These are phyloP conservation scores for Ophiocordyceps polyrhachis-furcata DNA, from an alignment of 2,329 filamentous ascomycete species.

Conservation along the genomic window DNA sequence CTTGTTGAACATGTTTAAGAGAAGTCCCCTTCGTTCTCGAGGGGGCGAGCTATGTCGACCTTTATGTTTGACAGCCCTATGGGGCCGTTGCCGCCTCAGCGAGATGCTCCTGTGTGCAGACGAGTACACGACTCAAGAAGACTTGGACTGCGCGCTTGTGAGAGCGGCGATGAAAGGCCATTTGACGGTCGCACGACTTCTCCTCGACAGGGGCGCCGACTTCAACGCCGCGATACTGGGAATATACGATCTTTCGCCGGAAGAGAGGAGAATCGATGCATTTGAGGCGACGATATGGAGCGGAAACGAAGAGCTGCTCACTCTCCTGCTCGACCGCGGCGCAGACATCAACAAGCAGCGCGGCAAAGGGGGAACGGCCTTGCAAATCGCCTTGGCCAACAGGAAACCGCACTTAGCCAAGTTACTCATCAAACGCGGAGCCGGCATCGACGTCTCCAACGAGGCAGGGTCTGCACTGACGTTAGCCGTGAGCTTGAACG, in stretches of 20 bases:
- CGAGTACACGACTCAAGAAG: neutral
- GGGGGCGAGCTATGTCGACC: neutral
- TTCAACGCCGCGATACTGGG: neutral
- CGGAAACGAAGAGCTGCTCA: neutral
- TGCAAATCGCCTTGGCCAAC: neutral
- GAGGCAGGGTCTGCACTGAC: neutral
- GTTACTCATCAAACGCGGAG: neutral
- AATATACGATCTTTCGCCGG: no score
- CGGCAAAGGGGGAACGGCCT: neutral
- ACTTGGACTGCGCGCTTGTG: neutral
- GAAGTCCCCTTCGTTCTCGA: neutral
- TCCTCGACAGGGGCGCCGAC: neutral
- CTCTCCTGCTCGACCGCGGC: neutral
- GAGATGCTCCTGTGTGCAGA: neutral
- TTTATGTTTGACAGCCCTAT: neutral
- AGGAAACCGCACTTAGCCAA: neutral
- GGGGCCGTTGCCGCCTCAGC: neutral
- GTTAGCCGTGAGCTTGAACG: neutral
- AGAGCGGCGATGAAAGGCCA: neutral
- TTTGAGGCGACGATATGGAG: neutral
- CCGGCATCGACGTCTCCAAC: neutral
- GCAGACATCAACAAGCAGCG: neutral
- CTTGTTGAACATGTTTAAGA: neutral
- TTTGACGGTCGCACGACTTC: neutral
- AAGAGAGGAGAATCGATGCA: neutral